Evolutionary conservation across 768 basidiomycete genomes (phyloP).

Genomic region (Pulveroboletus sp.): DNA sequence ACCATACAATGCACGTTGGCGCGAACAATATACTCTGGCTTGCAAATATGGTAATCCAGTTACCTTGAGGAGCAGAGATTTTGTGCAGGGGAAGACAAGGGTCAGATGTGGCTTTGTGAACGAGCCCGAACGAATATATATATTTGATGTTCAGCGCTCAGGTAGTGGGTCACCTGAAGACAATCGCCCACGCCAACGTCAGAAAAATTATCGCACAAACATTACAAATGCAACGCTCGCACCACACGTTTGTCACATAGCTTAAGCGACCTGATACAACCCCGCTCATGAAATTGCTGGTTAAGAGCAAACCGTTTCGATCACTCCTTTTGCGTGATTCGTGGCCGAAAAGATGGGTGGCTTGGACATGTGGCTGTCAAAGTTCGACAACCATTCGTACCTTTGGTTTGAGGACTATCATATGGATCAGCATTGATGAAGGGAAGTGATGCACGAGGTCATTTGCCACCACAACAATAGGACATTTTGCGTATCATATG

Average conservation of each 20-base stretch:
- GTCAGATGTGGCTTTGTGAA: background rate
- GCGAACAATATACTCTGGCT: background rate
- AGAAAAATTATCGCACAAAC: conserved; percentile 6
- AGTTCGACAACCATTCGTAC: conserved; percentile 17
- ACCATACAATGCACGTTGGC: conserved; percentile 4
- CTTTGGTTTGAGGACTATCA: conserved; percentile 12
- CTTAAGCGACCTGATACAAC: conserved; percentile 8
- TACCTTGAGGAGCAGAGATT: background rate
- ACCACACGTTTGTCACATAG: conserved; percentile 16
- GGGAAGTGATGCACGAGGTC: conserved; percentile 25
- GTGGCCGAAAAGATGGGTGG: conserved; percentile 16
- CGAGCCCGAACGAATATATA: background rate
- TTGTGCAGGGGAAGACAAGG: background rate
- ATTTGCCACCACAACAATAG: conserved; percentile 13
- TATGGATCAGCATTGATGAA: conserved; percentile 16
- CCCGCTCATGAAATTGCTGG: conserved; percentile 2
- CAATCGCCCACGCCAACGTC: conserved; percentile 3
- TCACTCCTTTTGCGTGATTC: conserved; percentile 8
- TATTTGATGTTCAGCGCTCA: background rate
- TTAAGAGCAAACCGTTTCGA: conserved; percentile 5
- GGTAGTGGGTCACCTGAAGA: background rate
- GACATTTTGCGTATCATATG: conserved; percentile 13
- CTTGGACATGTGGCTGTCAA: conserved; percentile 10
- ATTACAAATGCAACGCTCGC: conserved; percentile 11
- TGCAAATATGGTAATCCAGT: background rate